Base-by-base conservation (phyloP, 768 basidiomycete genomes). In the Clavulina sp. region DNA sequence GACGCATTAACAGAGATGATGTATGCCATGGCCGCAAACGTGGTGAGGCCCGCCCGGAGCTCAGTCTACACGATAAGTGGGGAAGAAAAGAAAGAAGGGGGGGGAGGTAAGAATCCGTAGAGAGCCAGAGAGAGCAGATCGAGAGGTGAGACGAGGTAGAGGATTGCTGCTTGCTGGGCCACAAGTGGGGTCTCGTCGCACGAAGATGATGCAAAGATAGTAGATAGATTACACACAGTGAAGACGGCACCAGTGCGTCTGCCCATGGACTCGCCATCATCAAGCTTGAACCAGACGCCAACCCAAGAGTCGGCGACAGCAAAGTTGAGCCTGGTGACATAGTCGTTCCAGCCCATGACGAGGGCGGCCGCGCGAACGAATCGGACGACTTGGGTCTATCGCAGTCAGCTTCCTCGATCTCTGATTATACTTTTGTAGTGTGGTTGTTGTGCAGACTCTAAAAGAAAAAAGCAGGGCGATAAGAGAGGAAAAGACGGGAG, bases 1-100 rank as follows among this genome's bases (percentile, higher is more conserved):
- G 79, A 69, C 4, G 86, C 83, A 60, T 91, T 91, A 60, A 91
- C 86, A 24, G 84, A 82, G 55, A 86, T 84, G 54, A 86, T 85
- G 66, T 87, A 86, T 19, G 84, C 80, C 70, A 56, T 57, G 26
- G 57, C 57, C n/a, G 55, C 52, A 31, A 57, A 57, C 21, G 56
- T 56, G 32, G 56, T 57, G 33, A 56, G 38, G n/a, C 57, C 64
- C 18, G 64, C 64, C 56, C 64, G 50, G 4, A 65, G 50, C 51
- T 65, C 64, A 4, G 64, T 65, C 33, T 55, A 51, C 9, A 16
- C n/a, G n/a, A n/a, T n/a, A n/a, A n/a, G n/a, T n/a, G n/a, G n/a
- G 43, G 24, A 46, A 16, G 34, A 38, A 38, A 38, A 19, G 19
- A 9, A 38, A 19, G 9, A 38, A 38, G 34, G 9, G 9, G 34